Percentiles rank a stretch among this genome's conserved stretches.
Conservation (phyloP, 306 rosid species). For the Nissolia schottii region DNA sequence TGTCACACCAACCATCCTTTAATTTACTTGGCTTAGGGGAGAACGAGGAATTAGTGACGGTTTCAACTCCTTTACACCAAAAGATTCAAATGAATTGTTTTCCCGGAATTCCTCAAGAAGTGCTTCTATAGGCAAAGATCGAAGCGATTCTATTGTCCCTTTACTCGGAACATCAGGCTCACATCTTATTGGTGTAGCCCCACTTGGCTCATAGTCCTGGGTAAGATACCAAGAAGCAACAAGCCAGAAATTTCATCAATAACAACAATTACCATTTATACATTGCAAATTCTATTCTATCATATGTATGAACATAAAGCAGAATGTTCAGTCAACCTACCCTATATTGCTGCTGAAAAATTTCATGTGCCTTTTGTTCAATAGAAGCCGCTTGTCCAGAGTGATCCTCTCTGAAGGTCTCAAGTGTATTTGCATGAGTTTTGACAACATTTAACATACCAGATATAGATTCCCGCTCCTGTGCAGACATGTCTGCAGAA, state of each 20-base stretch:
- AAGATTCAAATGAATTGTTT: slow-evolving; percentile 56
- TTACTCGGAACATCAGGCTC: slow-evolving; percentile 74
- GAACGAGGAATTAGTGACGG: slow-evolving; percentile 92
- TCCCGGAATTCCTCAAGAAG: slow-evolving; percentile 88
- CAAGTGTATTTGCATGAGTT: slow-evolving; percentile 46
- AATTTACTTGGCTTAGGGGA: slow-evolving; percentile 40
- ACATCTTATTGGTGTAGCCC: slow-evolving; percentile 57
- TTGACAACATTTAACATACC: slow-evolving; percentile 41
- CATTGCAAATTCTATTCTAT: not conserved
- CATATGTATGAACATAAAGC: not conserved
- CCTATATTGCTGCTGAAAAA: slow-evolving; percentile 47
- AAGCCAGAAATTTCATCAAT: not conserved
- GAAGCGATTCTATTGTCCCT: slow-evolving; percentile 75
- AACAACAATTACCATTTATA: not conserved
- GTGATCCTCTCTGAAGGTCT: slow-evolving; percentile 50
- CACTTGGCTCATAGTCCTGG: slow-evolving; percentile 93
- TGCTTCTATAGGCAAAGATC: slow-evolving; percentile 78
- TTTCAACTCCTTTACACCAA: slow-evolving; percentile 65
- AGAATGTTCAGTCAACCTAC: no score
- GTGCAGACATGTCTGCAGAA: slow-evolving; percentile 40
- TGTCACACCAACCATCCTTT: slow-evolving; percentile 21
- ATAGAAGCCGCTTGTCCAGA: slow-evolving; percentile 45
- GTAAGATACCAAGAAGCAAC: slow-evolving; percentile 7
- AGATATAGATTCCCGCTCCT: slow-evolving; percentile 43
- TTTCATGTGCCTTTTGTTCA: slow-evolving; percentile 47